Evolutionary conservation across 2,329 filamentous ascomycete genomes (phyloP).

Genomic region (Septoria linicola): DNA sequence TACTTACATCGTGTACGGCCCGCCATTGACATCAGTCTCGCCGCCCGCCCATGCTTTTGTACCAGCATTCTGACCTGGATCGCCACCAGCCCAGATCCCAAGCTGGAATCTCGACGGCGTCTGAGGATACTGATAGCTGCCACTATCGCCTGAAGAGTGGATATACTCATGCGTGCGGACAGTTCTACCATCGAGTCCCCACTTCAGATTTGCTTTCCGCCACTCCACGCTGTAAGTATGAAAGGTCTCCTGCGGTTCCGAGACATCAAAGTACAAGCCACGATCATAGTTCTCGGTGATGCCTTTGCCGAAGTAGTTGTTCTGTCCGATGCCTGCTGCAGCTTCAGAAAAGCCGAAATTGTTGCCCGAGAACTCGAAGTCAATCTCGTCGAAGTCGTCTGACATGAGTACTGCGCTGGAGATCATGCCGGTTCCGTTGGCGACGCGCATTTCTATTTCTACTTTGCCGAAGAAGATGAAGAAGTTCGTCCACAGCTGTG

Average conservation of each 20-base stretch:
- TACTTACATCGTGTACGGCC: conserved; percentile 21
- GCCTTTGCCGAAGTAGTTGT: conserved; percentile 57
- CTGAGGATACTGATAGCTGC: conserved; percentile 25
- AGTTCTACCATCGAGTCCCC: conserved; percentile 57
- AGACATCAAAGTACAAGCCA: conserved; percentile 32
- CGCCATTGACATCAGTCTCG: conserved; percentile 14
- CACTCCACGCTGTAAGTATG: conserved; percentile 69
- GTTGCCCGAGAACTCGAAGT: conserved; percentile 49
- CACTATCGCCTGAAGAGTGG: conserved; percentile 8
- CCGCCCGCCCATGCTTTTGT: conserved; percentile 21
- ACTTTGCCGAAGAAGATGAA: conserved; percentile 43
- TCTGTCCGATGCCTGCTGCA: conserved; percentile 41
- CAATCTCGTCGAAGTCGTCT: conserved; percentile 53
- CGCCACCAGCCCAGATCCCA: conserved; percentile 21
- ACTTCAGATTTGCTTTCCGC: conserved; percentile 64
- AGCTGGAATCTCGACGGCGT: conserved; percentile 25
- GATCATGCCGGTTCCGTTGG: conserved; percentile 18
- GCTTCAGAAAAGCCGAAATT: conserved; percentile 9
- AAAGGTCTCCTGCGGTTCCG: conserved; percentile 48
- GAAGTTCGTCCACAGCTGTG: conserved; percentile 18
- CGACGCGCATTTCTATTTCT: conserved; percentile 12
- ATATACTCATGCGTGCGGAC: conserved; percentile 46
- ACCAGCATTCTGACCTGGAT: conserved; percentile 7
- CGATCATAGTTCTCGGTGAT: conserved; percentile 54
- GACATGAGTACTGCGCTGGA: conserved; percentile 20